Base-by-base conservation (phyloP, 2,329 filamentous ascomycete species). In the Harringtonia aguacate region DNA sequence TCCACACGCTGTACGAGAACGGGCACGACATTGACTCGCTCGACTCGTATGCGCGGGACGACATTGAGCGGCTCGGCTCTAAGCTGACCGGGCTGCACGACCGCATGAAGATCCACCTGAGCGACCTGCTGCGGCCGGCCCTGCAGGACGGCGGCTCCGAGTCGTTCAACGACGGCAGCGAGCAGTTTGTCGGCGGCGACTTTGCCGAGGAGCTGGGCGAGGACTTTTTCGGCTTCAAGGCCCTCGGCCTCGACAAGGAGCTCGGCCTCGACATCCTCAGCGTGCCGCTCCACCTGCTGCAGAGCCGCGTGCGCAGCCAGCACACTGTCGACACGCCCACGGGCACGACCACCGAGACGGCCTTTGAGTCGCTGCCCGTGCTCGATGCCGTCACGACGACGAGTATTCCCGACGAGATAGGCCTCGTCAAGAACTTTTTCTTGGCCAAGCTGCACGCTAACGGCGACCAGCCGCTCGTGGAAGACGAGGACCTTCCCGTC, bases 191-290 rank as follows among this genome's bases (percentile, higher is more conserved):
- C 39, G 87, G 86, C 37, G 92, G 92, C 49, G 92, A 98, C 62
- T 98, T 98, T 60, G 92, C 92, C 1, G 92, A 95, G 60, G 92
- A 98, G 54, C 84, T 98, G 13, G 90, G 89, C 48, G 92, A 98
- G 68, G 92, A 98, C 65, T 98, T 95, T 75, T 98, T 98, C 57
- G 92, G 92, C 24, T 97, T 98, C 75, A 89, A 88, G 59, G 89
- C 94, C 48, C 77, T 98, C 37, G 92, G 92, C 36, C 74, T 98
- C 46, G 88, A 95, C 56, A 83, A 81, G 54, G 92, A 98, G 59
- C 84, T 97, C 58, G 89, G 89, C 17, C 73, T 92, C 49, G 82
- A 90, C 28, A 84, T 84, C 52, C 77, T 97, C 48, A 89, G 86
- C 43, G 92, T 98, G 30, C 92, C 94, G 21, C 73, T 98, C 46